Conservation (phyloP, 1,139 yeast species). For the Debaryomyces sp. region DNA sequence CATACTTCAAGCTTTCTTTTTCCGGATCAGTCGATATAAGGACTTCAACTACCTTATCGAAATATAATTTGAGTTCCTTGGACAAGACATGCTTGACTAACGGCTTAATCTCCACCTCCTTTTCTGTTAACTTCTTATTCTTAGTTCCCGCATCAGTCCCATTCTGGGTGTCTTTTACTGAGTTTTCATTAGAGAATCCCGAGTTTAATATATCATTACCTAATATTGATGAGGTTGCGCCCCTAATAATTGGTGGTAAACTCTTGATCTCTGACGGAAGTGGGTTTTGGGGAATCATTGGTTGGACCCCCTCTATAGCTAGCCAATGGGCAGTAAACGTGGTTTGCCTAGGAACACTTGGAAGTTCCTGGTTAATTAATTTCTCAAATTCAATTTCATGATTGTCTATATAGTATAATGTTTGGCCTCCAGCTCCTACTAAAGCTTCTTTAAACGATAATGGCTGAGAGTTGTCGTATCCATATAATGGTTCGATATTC, state of each 20-base stretch:
- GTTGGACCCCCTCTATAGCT: constrained; percentile 98
- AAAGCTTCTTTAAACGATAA: constrained; percentile 77
- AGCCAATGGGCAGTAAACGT: constrained; percentile 98
- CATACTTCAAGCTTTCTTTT: constrained; percentile 63
- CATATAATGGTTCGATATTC: constrained; percentile 86
- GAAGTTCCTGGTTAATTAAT: constrained; percentile 89
- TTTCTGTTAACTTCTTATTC: constrained; percentile 41
- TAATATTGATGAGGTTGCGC: constrained; percentile 58
- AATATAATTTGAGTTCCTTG: constrained; percentile 89
- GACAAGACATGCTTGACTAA: constrained; percentile 96
- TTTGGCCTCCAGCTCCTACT: constrained; percentile 88
- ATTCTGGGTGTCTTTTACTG: constrained; percentile 16
- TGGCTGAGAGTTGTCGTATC: constrained; percentile 67
- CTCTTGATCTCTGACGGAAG: constrained; percentile 71
- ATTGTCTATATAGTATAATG: constrained; percentile 87
- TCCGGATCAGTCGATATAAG: constrained; percentile 61
- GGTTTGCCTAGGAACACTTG: constrained; percentile 90
- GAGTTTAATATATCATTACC: constrained; percentile 45
- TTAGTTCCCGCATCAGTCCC: constrained; percentile 24
- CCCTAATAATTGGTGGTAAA: constrained; percentile 68
- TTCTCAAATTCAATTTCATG: constrained; percentile 94
- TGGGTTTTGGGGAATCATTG: constrained; percentile 97
- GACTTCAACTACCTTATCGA: constrained; percentile 87
- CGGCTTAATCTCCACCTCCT: constrained; percentile 81
- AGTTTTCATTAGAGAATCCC: constrained; percentile 21